Evolutionary conservation across 352 stramenopile species (phyloP).

Genomic region (Phytophthora chlamydospora): DNA sequence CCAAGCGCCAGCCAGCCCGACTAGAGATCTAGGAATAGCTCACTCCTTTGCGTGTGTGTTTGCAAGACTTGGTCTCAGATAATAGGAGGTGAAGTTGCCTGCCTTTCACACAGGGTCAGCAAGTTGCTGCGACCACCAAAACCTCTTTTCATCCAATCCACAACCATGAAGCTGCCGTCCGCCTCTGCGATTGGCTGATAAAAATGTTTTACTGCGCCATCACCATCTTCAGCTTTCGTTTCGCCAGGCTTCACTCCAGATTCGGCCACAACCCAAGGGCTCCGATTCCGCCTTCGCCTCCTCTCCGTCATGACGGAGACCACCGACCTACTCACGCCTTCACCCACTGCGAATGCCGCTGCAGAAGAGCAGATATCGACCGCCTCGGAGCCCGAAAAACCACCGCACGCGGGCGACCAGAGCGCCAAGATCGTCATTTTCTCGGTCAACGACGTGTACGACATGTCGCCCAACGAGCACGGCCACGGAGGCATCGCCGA

Average conservation of each 20-base stretch:
- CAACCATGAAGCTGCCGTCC: background rate
- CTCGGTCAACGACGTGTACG: constrained; percentile 80
- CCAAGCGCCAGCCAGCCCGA: too few species aligned
- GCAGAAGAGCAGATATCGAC: constrained; percentile 5
- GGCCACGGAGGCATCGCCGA: constrained; percentile 65
- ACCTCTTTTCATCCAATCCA: constrained; percentile 11
- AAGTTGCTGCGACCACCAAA: background rate
- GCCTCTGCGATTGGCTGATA: constrained; percentile 1
- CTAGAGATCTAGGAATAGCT: too few species aligned
- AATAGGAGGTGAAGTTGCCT: too few species aligned
- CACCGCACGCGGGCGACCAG: constrained; percentile 21
- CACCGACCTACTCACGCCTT: constrained; percentile 18
- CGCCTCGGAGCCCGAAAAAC: constrained; percentile 12
- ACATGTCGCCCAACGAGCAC: constrained; percentile 69
- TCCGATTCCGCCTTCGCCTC: background rate
- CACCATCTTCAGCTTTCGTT: constrained; percentile 12
- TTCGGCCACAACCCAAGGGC: constrained; percentile 11
- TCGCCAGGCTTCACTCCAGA: constrained; percentile 10
- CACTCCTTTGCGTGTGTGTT: too few species aligned
- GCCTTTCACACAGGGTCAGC: too few species aligned
- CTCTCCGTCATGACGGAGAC: constrained; percentile 24
- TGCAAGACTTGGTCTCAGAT: too few species aligned
- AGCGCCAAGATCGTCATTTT: constrained; percentile 57
- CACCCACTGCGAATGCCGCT: constrained; percentile 9
- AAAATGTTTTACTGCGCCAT: background rate